These are phyloP conservation scores for Talaromyces islandicus DNA, from an alignment of 2,329 filamentous ascomycete species.

Conservation along the genomic window DNA sequence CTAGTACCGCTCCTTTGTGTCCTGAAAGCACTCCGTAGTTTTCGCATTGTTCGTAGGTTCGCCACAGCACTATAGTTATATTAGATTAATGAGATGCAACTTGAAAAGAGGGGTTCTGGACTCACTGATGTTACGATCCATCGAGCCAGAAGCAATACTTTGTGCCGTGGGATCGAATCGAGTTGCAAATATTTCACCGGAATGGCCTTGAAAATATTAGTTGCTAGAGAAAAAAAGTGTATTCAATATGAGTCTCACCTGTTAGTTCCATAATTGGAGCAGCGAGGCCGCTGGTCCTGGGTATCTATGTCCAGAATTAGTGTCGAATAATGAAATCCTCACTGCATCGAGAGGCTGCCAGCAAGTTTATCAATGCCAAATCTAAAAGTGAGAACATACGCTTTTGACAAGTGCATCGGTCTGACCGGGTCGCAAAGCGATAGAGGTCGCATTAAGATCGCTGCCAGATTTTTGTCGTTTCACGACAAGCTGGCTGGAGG, in stretches of 20 bases:
- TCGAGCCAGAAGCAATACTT: slow-evolving; percentile 86
- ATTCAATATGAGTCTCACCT: slow-evolving; percentile 50
- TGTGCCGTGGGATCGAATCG: slow-evolving; percentile 86
- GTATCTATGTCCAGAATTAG: slow-evolving; percentile 49
- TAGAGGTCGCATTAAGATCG: slow-evolving; percentile 52
- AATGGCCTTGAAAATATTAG: slow-evolving; percentile 44
- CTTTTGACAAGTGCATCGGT: slow-evolving; percentile 61
- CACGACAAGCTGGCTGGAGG: slow-evolving; percentile 68
- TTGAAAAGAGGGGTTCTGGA: slow-evolving; percentile 12
- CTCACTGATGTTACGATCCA: slow-evolving; percentile 86
- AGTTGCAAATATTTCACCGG: slow-evolving; percentile 81
- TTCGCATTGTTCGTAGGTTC: slow-evolving; percentile 84
- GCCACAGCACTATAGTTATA: slow-evolving; percentile 69
- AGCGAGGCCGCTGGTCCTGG: slow-evolving; percentile 75
- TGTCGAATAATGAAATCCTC: neutral
- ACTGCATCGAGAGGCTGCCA: neutral
- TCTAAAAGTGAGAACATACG: slow-evolving; percentile 43
- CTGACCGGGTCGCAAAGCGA: slow-evolving; percentile 50
- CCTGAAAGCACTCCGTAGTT: slow-evolving; percentile 88
- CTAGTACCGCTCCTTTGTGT: slow-evolving; percentile 84
- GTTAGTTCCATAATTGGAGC: slow-evolving; percentile 92
- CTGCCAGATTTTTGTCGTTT: slow-evolving; percentile 77
- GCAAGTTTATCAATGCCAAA: neutral
- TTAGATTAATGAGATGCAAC: neutral
- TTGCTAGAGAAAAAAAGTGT: neutral